These are phyloP conservation scores for Aegilops speltoides DNA, from an alignment of 176 grass and related monocot species.

Conservation along the genomic window DNA sequence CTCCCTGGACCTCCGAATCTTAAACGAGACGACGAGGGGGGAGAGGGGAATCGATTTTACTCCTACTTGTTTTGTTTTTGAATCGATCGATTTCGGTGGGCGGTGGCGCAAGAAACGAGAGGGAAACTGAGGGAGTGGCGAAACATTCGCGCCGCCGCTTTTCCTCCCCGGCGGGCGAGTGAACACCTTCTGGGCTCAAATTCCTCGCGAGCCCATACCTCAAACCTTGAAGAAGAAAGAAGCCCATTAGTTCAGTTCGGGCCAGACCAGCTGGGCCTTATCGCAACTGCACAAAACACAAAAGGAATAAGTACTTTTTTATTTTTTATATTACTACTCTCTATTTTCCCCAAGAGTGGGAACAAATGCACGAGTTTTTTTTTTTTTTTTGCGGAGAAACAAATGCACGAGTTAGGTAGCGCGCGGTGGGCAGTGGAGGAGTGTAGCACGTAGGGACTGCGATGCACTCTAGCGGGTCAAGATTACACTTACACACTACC, in stretches of 20 bases:
- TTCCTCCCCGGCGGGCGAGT: not conserved
- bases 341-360: no score
- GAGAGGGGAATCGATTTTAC: not conserved
- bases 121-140: not conserved
- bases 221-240: not conserved
- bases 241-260: not conserved
- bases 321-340: not conserved
- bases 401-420: not conserved
- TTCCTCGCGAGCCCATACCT: not conserved
- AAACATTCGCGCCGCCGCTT: not conserved
- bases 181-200: not conserved
- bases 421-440: not conserved
- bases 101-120: not conserved
- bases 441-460: not conserved
- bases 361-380: not conserved
- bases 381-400: no score
- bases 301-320: not conserved
- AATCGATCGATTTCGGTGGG: not conserved
- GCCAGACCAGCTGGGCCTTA: not conserved
- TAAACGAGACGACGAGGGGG: no score
- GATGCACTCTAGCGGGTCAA: not conserved
- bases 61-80: not conserved
- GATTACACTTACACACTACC: not conserved
- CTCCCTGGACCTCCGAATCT: not conserved
- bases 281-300: not conserved